Evolutionary conservation across 163 green algal genomes (phyloP), one percentile per base, ranked within the genome.

Genomic region (Trebouxiophyceae sp.): DNA sequence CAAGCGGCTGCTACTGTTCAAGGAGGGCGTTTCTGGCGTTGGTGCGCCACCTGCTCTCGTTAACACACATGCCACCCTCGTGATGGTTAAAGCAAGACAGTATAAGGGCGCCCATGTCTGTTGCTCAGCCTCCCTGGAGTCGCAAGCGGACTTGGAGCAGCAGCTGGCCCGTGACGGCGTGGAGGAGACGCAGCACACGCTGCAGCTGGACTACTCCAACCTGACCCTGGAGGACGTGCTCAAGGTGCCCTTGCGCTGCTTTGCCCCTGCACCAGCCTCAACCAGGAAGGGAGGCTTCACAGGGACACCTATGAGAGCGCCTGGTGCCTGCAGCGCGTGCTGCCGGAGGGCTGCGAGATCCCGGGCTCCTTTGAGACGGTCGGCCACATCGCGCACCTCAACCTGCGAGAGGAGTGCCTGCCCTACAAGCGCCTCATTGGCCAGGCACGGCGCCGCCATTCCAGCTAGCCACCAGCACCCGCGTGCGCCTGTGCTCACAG

Each of bases 371-470:
- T 99, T 73, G 93, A 99, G 75, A 89, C 70, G 3, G 74, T 99
- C 0, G 93, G 93, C 20, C 92, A 97, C 79, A 92, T 99, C 26
- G 92, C 93, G 2, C 93, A 99, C 72, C 61, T 98, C 4, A 99
- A 99, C 73, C 75, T 99, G 54, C 62, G 86, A 0, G 81, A 93
- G 26, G 88, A 95, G 46, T 79, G 91, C 63, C 76, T 95, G 61
- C 86, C 88, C 0, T 92, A 88, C 80, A 92, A 90, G 62, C 44
- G 81, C 44, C 4, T 96, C 24, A 96, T 98, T 30, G 93, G 86
- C 0, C 72, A 90, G 74, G 79, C 85, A 12, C 46, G 32, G 0
- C 12, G 5, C n/a, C 24, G 6, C 23, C 19, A 50, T 50, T 50
- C 12, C 39, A n/a, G 39, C 39, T 50, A n/a, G 39, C 39, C 39